Base-by-base conservation (phyloP, 1,139 yeast species). In the Nadsonia starkeyi-henricii region DNA sequence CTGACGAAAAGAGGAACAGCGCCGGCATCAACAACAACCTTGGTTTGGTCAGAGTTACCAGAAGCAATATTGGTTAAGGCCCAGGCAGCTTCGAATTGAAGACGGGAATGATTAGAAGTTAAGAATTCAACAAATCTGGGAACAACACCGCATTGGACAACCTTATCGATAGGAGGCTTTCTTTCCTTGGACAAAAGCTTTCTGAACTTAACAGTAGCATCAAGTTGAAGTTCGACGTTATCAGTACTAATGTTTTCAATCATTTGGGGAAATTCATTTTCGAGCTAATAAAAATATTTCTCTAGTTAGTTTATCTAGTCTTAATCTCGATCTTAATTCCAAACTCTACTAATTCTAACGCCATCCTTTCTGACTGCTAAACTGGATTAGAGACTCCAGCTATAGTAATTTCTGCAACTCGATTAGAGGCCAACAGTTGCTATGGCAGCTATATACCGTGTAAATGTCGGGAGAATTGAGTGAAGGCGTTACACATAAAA, bases 71-170 rank as follows among this genome's bases (percentile, higher is more conserved):
- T 91, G 50, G 98, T 93, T 60, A 91, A 75, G 19, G 98, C 97
- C 98, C 98, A 93, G 9, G 98, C 96, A 15, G 97, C 96, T 70
- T 91, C 98, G 62, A 91, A 78, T 68, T 91, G 98, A 58, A 93
- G 75, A 75, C 84, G 78, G 60, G 85, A 89, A 63, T 81, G 85
- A 47, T 78, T 75, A 49, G 81, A 79, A 53, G 73, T 71, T 85
- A 91, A 82, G 60, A 89, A 88, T 59, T 78, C 81, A 49, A 93
- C 96, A 65, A 91, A 78, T 50, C 81, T 79, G 50, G 96, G 94
- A 48, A 91, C 93, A 39, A 89, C 96, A 44, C 97, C 97, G 51
- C 89, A 75, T 62, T 85, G 82, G 57, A 93, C 89, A 48, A 93
- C 97, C 55, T 85, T 73, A 66, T 88, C 93, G 60, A 91, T 91